Evolutionary conservation across 345 rosid genomes (phyloP).

Genomic region (Eucalyptus sp.): DNA sequence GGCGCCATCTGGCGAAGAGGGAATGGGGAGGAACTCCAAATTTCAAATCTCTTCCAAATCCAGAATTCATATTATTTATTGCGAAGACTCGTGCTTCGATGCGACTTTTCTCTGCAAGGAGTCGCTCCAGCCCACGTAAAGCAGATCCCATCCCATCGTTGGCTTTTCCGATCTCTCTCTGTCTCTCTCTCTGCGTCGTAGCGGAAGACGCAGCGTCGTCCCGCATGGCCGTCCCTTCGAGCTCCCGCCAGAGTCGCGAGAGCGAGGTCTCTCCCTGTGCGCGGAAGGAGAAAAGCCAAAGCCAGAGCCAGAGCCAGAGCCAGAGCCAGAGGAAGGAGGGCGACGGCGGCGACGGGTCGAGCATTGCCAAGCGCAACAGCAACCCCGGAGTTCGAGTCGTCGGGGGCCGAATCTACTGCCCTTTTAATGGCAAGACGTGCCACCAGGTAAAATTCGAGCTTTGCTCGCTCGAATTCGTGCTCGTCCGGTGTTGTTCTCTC

Average conservation of each 20-base stretch:
- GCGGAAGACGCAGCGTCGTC: not conserved
- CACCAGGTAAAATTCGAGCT: conserved; percentile 42
- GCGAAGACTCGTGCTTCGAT: not conserved
- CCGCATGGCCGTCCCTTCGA: not conserved
- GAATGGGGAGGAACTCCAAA: not conserved
- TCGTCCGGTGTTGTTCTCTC: not conserved
- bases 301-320: not conserved
- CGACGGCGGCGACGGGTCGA: not conserved
- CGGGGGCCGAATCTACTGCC: conserved; percentile 38
- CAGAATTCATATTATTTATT: not conserved
- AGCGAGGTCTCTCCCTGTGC: not conserved
- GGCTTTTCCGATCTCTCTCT: not conserved
- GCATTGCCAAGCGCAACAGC: not conserved
- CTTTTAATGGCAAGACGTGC: conserved; percentile 57
- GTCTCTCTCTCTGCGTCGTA: not conserved
- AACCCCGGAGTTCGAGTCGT: conserved; percentile 38
- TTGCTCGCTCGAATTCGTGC: not conserved
- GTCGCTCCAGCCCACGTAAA: not conserved
- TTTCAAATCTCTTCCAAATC: not conserved
- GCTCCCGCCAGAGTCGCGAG: not conserved
- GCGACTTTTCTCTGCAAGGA: not conserved
- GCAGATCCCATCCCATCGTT: not conserved
- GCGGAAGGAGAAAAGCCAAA: not conserved
- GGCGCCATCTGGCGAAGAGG: not conserved
- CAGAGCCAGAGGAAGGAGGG: not conserved